Base-by-base conservation (phyloP, 2,329 filamentous ascomycete species). In the Colletotrichum spinosum region DNA sequence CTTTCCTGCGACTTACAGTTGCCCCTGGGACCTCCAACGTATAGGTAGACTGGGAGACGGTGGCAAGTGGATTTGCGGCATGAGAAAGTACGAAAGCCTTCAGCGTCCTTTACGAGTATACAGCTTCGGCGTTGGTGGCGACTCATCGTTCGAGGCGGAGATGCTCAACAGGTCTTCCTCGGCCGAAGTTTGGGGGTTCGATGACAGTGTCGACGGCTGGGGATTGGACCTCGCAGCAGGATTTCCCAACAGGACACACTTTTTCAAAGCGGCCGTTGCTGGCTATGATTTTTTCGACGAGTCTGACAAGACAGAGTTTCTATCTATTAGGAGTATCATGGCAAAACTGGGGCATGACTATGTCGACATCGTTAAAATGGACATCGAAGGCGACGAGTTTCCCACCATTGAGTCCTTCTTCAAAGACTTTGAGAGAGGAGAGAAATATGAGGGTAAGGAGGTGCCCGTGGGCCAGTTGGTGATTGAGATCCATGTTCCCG, bases 61-160 rank as follows among this genome's bases (percentile, higher is more conserved):
- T 33, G 78, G 78, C 9, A 80, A 80, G 68, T 78, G 77, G 74
- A 73, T 79, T 10, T 80, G 77, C 68, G 78, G 78, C 10, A 77
- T 79, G 74, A 73, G 71, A 6, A 68, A 70, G 12, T 77, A 75
- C 66, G 75, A 77, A 64, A 63, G 60, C 12, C 11, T 12, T 15
- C 37, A 17, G 6, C 50, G 41, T 35, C 70, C 72, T 9, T 71
- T 72, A 52, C 59, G 76, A 51, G 73, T 79, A 61, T 80, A 80
- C 69, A 75, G 73, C 33, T 79, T 80, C 58, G 78, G 78, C 41
- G 69, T 76, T 12, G 63, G 67, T 55, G 70, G 73, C 64, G 77
- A 80, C 67, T 77, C 75, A 1, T 74, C 72, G 1, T 79, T 79
- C 58, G 77, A 80, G 67, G 73, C 74, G 15, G 72, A 74, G 52